Percentiles rank a stretch among this genome's conserved stretches.
phyloP scores from a whole-genome alignment of 2,329 filamentous ascomycete species.

The Ophiosphaerella korrae region DNA sequence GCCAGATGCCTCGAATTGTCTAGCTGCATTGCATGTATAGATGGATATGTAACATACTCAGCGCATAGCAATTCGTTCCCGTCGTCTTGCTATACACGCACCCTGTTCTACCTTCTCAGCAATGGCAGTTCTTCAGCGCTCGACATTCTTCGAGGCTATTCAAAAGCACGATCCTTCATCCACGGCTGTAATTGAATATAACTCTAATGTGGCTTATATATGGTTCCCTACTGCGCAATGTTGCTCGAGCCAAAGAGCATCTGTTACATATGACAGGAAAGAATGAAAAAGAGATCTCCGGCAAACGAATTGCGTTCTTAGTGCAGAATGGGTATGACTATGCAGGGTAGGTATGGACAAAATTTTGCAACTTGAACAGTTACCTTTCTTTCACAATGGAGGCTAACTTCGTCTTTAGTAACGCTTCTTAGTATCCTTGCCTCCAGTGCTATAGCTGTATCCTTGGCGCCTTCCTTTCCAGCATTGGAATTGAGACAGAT shows the following conservation, averaged over 20 bases:
- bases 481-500: conserved; percentile 88
- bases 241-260: background rate
- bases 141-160: background rate
- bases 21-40: no score
- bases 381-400: background rate
- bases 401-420: conserved; percentile 59
- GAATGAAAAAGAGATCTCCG: background rate
- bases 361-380: background rate
- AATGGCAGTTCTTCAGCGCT: background rate
- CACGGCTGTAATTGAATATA: background rate
- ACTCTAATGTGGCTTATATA: background rate
- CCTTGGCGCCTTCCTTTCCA: conserved; percentile 86
- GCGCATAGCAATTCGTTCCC: background rate
- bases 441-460: conserved; percentile 85
- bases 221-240: background rate
- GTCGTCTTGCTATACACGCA: background rate
- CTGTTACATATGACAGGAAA: background rate
- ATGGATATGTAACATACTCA: background rate
- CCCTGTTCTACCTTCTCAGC: background rate
- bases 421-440: conserved; percentile 87
- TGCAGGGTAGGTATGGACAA: background rate
- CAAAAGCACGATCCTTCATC: background rate
- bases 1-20: no score
- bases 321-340: background rate
- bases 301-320: background rate